A percentile compares a stretch with the other conserved stretches of the same genome.
These are phyloP conservation scores for Aphanomyces stellatus DNA, from an alignment of 352 stramenopile species.

Conservation along the genomic window DNA sequence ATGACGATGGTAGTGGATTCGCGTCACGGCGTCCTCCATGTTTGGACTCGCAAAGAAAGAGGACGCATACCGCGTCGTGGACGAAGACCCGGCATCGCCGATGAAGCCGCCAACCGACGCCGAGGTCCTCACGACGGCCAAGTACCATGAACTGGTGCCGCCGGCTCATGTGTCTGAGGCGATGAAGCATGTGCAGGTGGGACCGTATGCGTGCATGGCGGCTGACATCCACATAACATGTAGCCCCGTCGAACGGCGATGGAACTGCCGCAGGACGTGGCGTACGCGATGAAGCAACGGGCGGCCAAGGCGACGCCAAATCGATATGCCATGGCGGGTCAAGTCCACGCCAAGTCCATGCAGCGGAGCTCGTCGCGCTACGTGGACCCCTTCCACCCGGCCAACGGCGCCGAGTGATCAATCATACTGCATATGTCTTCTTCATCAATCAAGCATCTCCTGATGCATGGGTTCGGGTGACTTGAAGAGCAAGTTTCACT, in stretches of 20 bases:
- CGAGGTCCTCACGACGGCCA: conserved; percentile 3
- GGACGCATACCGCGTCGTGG: neutral
- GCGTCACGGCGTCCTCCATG: conserved; percentile 13
- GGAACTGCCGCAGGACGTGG: neutral
- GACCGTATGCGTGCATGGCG: neutral
- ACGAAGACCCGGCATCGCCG: neutral
- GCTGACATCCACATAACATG: no score
- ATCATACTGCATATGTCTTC: neutral
- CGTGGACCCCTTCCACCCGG: conserved; percentile 12
- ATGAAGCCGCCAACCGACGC: conserved; percentile 13
- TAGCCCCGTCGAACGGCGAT: no score
- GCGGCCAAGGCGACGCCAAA: neutral
- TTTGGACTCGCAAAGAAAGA: neutral
- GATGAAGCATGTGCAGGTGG: conserved; percentile 7
- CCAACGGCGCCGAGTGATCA: neutral
- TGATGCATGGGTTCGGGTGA: neutral
- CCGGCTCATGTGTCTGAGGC: conserved; percentile 12
- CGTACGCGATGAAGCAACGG: neutral
- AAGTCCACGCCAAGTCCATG: neutral
- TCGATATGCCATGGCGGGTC: conserved; percentile 5
- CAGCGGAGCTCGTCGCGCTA: conserved; percentile 11
- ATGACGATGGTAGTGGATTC: conserved; percentile 5
- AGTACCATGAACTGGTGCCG: conserved; percentile 13
- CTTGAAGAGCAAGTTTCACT: neutral
- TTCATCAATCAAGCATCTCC: neutral